Percentiles rank a stretch among this genome's conserved stretches.
Conservation (phyloP, 116 monocot species). For the Dioscorea cayenensis region DNA sequence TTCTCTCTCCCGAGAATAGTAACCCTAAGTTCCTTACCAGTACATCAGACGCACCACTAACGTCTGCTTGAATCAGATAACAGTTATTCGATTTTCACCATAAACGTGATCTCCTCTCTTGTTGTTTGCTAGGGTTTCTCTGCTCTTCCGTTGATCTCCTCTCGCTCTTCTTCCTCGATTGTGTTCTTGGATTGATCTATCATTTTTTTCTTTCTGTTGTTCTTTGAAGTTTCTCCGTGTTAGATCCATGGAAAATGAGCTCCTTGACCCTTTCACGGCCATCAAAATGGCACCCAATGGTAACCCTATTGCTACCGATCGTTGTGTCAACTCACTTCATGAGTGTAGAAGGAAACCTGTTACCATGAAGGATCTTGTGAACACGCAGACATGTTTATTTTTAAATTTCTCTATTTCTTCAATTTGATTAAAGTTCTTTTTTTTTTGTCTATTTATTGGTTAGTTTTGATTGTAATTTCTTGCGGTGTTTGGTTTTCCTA, state of each 20-base stretch:
- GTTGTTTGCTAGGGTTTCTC: too few relatives aligned
- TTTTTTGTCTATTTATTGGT: too few relatives aligned
- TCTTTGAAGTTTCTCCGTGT: not conserved
- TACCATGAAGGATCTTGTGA: conserved; percentile 42
- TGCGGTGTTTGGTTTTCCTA: too few relatives aligned
- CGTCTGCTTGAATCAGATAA: too few relatives aligned
- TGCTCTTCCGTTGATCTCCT: conserved; percentile 1
- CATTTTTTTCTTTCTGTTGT: not conserved
- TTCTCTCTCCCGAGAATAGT: too few relatives aligned
- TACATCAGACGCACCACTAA: too few relatives aligned
- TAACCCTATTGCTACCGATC: conserved; percentile 23
- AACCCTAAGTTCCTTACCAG: too few relatives aligned
- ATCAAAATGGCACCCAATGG: conserved; percentile 31
- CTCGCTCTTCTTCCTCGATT: not conserved
- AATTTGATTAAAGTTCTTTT: not conserved
- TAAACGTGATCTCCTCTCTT: too few relatives aligned
- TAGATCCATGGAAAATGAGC: conserved; percentile 43
- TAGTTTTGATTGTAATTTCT: not conserved
- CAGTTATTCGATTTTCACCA: too few relatives aligned
- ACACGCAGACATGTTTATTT: conserved; percentile 37
- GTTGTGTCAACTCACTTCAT: conserved; percentile 44
- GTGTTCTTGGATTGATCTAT: not conserved
- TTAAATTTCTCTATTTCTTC: too few relatives aligned
- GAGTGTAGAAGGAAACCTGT: conserved; percentile 31
- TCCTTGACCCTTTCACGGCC: conserved; percentile 40